Evolutionary conservation across 352 stramenopile species (phyloP).

Genomic region (Pythium vanterpoolii): DNA sequence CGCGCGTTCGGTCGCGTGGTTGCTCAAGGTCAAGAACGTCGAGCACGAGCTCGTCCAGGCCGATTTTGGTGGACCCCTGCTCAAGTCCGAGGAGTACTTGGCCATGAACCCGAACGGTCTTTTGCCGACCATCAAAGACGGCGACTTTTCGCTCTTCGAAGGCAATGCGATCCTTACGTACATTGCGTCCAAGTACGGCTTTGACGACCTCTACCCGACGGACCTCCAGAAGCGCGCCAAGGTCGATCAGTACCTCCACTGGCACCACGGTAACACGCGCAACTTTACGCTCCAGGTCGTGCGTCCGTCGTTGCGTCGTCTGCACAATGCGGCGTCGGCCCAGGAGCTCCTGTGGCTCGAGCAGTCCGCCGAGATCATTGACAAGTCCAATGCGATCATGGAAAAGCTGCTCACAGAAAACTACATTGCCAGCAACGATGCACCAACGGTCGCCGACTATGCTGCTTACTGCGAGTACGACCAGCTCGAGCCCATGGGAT

Average conservation of each 20-base stretch:
- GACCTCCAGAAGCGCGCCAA: slow-evolving; percentile 46
- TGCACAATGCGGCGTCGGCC: slow-evolving; percentile 3
- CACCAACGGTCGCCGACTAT: slow-evolving; percentile 59
- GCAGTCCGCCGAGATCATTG: slow-evolving; percentile 19
- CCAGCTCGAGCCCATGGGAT: slow-evolving; percentile 52
- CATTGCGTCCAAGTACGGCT: slow-evolving; percentile 43
- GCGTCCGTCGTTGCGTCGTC: slow-evolving; percentile 26
- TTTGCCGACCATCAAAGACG: slow-evolving; percentile 49
- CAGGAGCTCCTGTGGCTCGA: slow-evolving; percentile 17
- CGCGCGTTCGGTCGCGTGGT: slow-evolving; percentile 29
- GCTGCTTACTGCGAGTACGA: slow-evolving; percentile 64
- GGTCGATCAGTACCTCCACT: slow-evolving; percentile 64
- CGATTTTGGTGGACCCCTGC: neutral
- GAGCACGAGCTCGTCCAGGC: slow-evolving; percentile 38
- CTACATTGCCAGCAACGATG: slow-evolving; percentile 47
- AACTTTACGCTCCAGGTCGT: slow-evolving; percentile 43
- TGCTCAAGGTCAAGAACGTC: slow-evolving; percentile 41
- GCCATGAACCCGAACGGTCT: slow-evolving; percentile 50
- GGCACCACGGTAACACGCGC: slow-evolving; percentile 62
- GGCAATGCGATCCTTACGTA: slow-evolving; percentile 53
- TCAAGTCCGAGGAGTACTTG: slow-evolving; percentile 40
- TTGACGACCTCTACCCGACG: slow-evolving; percentile 46
- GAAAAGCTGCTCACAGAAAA: slow-evolving; percentile 49
- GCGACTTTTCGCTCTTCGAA: slow-evolving; percentile 54
- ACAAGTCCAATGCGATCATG: slow-evolving; percentile 30